Evolutionary conservation across 352 stramenopile genomes (phyloP).

Genomic region (Pelagophyceae sp.): DNA sequence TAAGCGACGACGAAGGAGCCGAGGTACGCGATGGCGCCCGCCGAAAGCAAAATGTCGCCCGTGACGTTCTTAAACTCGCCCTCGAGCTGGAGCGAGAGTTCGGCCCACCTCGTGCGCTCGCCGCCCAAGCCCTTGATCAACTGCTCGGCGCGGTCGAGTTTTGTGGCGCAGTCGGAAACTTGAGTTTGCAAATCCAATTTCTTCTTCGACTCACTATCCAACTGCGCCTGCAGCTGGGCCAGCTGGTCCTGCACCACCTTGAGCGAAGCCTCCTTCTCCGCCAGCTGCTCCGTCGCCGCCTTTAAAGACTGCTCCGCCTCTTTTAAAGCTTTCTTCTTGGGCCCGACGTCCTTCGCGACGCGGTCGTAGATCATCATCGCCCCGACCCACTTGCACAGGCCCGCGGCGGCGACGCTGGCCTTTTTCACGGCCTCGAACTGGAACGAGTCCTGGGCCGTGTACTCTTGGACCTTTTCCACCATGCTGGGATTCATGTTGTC

Average conservation of each 20-base stretch:
- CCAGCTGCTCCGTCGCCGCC: constrained; percentile 67
- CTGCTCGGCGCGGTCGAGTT: constrained; percentile 76
- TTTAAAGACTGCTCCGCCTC: constrained; percentile 70
- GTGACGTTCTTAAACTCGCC: constrained; percentile 27
- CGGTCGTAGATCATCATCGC: constrained; percentile 90
- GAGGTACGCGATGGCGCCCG: constrained; percentile 84
- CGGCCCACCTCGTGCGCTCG: constrained; percentile 80
- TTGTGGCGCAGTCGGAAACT: constrained; percentile 80
- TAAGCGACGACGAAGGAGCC: constrained; percentile 81
- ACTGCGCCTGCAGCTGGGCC: constrained; percentile 41
- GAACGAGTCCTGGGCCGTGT: constrained; percentile 75
- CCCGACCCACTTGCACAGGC: constrained; percentile 85
- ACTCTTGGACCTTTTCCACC: constrained; percentile 75
- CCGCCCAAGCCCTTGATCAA: constrained; percentile 82
- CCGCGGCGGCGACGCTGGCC: constrained; percentile 78
- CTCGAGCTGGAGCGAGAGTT: constrained; percentile 30
- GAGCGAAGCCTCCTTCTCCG: constrained; percentile 74
- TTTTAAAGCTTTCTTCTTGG: constrained; percentile 80
- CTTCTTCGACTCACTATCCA: constrained; percentile 75
- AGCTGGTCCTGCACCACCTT: constrained; percentile 57
- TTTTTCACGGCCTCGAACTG: constrained; percentile 84
- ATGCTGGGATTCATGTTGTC: constrained; percentile 77
- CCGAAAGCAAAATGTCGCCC: constrained; percentile 81
- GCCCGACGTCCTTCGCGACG: constrained; percentile 79
- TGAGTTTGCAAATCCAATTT: constrained; percentile 54